These are phyloP conservation scores for Corylus americana DNA, from an alignment of 306 rosid genomes.

Conservation along the genomic window DNA sequence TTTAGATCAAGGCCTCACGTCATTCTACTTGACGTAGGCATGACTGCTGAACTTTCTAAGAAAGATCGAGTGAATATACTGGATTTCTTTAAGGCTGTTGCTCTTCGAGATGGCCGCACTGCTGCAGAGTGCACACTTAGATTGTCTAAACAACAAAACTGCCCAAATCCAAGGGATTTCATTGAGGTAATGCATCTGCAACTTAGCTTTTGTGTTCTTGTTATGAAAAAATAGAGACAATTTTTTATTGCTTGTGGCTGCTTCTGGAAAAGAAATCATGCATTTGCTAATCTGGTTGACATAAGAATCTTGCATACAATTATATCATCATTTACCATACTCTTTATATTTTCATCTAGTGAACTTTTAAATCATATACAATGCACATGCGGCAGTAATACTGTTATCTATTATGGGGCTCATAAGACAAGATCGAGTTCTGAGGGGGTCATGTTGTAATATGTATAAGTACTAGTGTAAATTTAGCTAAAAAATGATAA, in stretches of 20 bases:
- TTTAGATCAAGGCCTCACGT: conserved; percentile 75
- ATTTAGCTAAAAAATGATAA: background rate
- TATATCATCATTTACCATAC: background rate
- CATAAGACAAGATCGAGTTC: background rate
- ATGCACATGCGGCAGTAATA: too few relatives aligned
- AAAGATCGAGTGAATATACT: conserved; percentile 50
- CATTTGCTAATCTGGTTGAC: background rate
- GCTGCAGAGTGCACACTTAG: conserved; percentile 79
- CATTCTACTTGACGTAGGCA: conserved; percentile 83
- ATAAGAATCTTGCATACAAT: background rate
- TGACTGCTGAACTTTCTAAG: conserved; percentile 74
- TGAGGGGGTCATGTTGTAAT: background rate
- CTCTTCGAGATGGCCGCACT: conserved; percentile 62
- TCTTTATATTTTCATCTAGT: background rate
- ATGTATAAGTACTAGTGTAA: background rate
- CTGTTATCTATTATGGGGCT: background rate
- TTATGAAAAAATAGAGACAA: background rate
- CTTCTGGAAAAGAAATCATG: background rate
- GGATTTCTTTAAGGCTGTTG: conserved; percentile 72
- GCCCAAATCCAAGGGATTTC: conserved; percentile 76
- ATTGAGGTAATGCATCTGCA: conserved; percentile 52
- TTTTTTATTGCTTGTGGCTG: background rate
- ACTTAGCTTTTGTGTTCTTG: conserved; percentile 12
- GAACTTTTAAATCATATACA: background rate
- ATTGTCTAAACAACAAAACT: conserved; percentile 63